A percentile compares a stretch with the other conserved stretches of the same genome.
phyloP scores from a whole-genome alignment of 2,329 filamentous ascomycete species.

The Colletotrichum cordylinicola region DNA sequence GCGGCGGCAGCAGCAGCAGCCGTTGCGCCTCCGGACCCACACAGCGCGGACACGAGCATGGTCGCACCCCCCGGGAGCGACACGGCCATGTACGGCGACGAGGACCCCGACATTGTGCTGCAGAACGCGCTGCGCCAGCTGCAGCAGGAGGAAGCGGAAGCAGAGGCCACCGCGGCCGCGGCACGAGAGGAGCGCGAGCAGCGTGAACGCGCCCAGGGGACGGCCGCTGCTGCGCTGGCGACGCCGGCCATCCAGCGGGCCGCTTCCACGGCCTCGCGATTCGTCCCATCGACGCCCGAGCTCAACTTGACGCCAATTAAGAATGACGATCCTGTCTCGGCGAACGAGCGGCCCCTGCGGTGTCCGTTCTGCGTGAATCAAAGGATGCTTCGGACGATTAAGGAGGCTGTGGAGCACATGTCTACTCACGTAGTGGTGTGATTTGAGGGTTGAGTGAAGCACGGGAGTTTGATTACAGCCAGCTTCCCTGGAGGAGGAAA shows the following conservation, averaged over 20 bases:
- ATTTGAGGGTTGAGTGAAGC: neutral
- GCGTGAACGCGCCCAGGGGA: slow-evolving; percentile 29
- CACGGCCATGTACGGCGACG: slow-evolving; percentile 53
- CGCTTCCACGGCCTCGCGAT: slow-evolving; percentile 17
- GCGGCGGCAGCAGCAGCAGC: slow-evolving; percentile 11
- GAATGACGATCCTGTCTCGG: slow-evolving; percentile 50
- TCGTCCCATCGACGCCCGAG: slow-evolving; percentile 35
- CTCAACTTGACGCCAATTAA: slow-evolving; percentile 62
- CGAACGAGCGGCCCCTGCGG: slow-evolving; percentile 55
- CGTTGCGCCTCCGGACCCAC: slow-evolving; percentile 19
- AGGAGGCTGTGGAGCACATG: slow-evolving; percentile 68
- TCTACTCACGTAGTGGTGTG: slow-evolving; percentile 66
- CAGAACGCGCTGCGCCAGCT: slow-evolving; percentile 65
- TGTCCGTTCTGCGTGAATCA: slow-evolving; percentile 69
- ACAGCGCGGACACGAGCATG: slow-evolving; percentile 22
- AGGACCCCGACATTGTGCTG: slow-evolving; percentile 63
- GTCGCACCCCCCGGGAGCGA: slow-evolving; percentile 53
- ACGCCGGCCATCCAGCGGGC: slow-evolving; percentile 28
- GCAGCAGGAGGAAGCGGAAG: slow-evolving; percentile 64
- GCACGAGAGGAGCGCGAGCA: slow-evolving; percentile 54
- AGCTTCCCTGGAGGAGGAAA: neutral
- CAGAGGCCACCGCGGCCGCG: slow-evolving; percentile 61
- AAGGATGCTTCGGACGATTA: slow-evolving; percentile 64
- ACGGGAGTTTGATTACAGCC: neutral
- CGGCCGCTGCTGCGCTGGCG: slow-evolving; percentile 28